These are phyloP conservation scores for Umbelopsis isabellina DNA, from an alignment of 192 early-diverging fungal genomes.

Conservation along the genomic window DNA sequence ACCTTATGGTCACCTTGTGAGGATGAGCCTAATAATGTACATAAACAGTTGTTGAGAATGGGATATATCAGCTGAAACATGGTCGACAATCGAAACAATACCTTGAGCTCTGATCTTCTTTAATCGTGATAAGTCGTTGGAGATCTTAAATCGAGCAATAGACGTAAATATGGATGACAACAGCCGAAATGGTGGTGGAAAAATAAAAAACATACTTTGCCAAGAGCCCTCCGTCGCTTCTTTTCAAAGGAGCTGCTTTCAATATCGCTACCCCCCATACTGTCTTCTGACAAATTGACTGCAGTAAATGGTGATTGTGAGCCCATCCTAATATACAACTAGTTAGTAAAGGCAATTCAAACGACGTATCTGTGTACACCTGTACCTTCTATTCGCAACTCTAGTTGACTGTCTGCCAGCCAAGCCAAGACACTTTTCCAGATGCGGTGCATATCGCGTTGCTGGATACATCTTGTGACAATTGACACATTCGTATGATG, in stretches of 20 bases:
- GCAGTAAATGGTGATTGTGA: conserved; percentile 29
- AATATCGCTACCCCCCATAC: conserved; percentile 15
- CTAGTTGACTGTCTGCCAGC: conserved; percentile 65
- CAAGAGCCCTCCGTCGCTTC: not conserved
- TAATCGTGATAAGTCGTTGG: conserved; percentile 12
- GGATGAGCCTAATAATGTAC: not conserved
- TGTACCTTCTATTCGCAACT: conserved; percentile 57
- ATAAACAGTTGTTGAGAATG: not conserved
- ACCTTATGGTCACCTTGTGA: conserved; percentile 4
- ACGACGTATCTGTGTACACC: no score
- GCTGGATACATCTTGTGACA: conserved; percentile 80
- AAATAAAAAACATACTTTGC: not conserved
- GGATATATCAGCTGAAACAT: no score
- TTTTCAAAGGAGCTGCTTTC: conserved; percentile 1
- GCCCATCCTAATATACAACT: conserved; percentile 28
- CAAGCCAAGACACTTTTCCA: conserved; percentile 92
- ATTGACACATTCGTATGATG: conserved; percentile 78
- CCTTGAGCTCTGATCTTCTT: conserved; percentile 19
- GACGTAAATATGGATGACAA: not conserved
- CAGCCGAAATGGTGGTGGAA: not conserved
- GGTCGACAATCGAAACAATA: not conserved
- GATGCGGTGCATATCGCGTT: conserved; percentile 86
- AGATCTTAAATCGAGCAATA: not conserved
- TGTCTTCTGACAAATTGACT: conserved; percentile 22
- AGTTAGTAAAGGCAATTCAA: not conserved